Evolutionary conservation across 2,329 filamentous ascomycete species (phyloP), one percentile per base, ranked within the genome.

Genomic region (Arthroderma sp.): DNA sequence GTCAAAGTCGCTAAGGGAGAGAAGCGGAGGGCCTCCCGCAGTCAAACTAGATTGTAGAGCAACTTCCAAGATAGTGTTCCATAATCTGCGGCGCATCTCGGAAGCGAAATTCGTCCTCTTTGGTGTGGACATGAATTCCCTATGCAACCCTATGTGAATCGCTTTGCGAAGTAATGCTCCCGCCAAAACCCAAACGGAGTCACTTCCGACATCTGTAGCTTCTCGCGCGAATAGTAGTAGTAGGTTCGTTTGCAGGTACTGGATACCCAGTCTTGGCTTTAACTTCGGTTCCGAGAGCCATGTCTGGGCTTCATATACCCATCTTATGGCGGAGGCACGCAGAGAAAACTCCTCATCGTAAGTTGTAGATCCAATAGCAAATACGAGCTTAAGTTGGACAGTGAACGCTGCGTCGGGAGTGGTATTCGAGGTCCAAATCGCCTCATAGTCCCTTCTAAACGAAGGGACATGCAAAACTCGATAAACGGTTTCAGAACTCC

Each of bases 391-490:
- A 36, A 66, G 49, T 42, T 63, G 62, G 2, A 64, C 65, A 1
- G 78, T 46, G 41, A 80, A 80, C 4, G 61, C 57, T 11, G 62
- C 54, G 30, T 64, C 68, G 1, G 65, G 60, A 0, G 58, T 58
- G 10, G 56, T 51, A 0, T 66, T 64, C 6, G 65, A 63, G 0
- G 57, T 59, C 75, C 76, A 81, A 6, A 74, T 56, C 0, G 66
- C 63, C 15, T 75, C 69, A 51, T 79, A 81, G 29, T 77, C 72
- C 6, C 62, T 63, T 41, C 66, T 62, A 50, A 82, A 80, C 0
- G 69, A 71, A 0, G 77, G 76, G 1, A 74, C 55, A 54, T 82
- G 73, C 7, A 82, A 47, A 15, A 82, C 66, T 2, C 78, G 69
- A 50, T 75, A 69, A 10, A 74, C 69, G 1, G 72, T 70, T 52